These are phyloP conservation scores for Bretziella fagacearum DNA, from an alignment of 2,329 filamentous ascomycete genomes.

Conservation along the genomic window DNA sequence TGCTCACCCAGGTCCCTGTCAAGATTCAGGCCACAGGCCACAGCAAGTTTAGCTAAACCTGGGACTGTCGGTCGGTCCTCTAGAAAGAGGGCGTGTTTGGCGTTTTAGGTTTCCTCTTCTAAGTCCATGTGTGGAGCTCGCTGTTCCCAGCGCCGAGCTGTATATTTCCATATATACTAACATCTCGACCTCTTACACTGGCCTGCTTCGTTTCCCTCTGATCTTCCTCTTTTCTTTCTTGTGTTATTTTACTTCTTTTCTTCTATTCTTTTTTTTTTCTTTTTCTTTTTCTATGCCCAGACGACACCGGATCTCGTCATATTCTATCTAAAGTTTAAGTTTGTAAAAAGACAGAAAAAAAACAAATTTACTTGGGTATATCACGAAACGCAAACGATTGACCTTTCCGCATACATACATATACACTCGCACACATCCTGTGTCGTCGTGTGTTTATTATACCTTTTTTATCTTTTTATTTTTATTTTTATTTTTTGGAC, in stretches of 20 bases:
- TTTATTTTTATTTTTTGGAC: not conserved
- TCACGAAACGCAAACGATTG: not conserved
- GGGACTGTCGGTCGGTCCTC: not conserved
- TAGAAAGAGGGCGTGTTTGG: not conserved
- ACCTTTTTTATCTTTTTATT: not conserved
- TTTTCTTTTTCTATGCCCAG: not conserved
- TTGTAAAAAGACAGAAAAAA: too few species aligned
- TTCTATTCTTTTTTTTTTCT: conserved; percentile 6
- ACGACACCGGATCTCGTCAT: conserved; percentile 2
- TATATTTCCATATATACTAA: conserved; percentile 9
- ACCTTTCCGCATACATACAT: not conserved
- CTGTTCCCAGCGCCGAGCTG: not conserved
- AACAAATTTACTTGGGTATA: not conserved
- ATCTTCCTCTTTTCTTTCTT: conserved; percentile 11
- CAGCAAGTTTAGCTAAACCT: not conserved
- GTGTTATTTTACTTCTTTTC: conserved; percentile 6
- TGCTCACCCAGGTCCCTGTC: not conserved
- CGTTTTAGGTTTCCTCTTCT: not conserved
- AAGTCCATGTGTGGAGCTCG: not conserved
- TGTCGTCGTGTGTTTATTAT: not conserved
- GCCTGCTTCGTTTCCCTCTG: conserved; percentile 7
- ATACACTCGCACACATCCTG: not conserved
- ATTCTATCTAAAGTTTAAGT: not conserved
- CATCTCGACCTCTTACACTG: conserved; percentile 7
- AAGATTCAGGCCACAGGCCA: not conserved